Evolutionary conservation across 106 monocot species (phyloP), one percentile per base, ranked within the genome.

Genomic region (Allium cepa): DNA sequence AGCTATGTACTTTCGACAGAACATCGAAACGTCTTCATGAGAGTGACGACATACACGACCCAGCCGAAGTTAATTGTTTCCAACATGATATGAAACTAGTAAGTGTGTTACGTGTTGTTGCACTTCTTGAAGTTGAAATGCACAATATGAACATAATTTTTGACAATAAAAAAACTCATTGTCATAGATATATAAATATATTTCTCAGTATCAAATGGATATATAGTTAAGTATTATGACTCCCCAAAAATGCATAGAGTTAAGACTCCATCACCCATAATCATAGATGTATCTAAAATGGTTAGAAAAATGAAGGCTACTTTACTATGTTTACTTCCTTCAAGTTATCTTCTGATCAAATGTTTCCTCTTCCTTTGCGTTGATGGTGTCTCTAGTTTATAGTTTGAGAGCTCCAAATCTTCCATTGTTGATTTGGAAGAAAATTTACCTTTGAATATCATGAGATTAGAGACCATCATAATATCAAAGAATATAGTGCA

Each of bases 221-320:
- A n/a, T n/a, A n/a, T n/a, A n/a, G n/a, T n/a, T n/a, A n/a, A 47
- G 66, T 27, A 67, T 3, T 67, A 22, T 52, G 5, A 52, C 63
- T 69, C 63, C 88, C 92, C 92, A 55, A 88, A 93, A 53, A 93
- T 93, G 55, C 71, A 73, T 7, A 88, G 92, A 63, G 92, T 93
- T 53, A 93, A 50, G 28, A 88, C 72, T 5, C 92, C 92, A 66
- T 93, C 92, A 36, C 88, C 92, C 28, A 93, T 78, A 8, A 93
- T 82, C 92, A 93, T 93, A 8, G 88, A 85, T 11, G 88, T 88
- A 12, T 76, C 92, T 15, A 91, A 77, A 22, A 91, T 87, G 66
- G 87, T 82, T 17, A 83, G 22, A 51, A 82, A 50, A 60, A 88
- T 79, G 56, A 93, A 64, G 12, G 49, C 10, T 9, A 77, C 26